Percentiles rank a stretch among this genome's conserved stretches.
These are phyloP conservation scores for Halophytophthora batemanensis DNA, from an alignment of 352 stramenopile species.

Conservation along the genomic window DNA sequence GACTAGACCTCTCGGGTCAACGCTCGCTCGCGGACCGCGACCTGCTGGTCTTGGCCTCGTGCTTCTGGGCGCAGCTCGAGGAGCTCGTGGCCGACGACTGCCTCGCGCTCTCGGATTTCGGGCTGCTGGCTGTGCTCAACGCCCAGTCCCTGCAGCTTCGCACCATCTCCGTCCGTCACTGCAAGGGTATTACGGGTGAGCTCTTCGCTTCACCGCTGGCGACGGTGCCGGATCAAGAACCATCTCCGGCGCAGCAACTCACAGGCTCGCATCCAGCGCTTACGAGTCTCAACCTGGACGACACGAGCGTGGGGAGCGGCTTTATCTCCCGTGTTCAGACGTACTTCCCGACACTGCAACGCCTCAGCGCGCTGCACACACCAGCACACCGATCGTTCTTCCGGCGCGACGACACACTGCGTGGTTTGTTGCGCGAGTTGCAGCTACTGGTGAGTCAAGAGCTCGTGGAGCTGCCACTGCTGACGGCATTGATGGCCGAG, in stretches of 20 bases:
- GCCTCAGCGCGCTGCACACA: constrained; percentile 64
- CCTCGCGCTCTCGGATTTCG: constrained; percentile 77
- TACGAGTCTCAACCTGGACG: constrained; percentile 49
- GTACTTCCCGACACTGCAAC: constrained; percentile 59
- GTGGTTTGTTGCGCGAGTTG: constrained; percentile 33
- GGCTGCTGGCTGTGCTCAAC: constrained; percentile 76
- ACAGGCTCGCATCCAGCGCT: constrained; percentile 64
- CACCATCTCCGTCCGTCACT: constrained; percentile 68
- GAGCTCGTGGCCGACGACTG: constrained; percentile 67
- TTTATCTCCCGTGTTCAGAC: constrained; percentile 51
- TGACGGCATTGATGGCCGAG: constrained; percentile 50
- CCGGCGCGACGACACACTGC: constrained; percentile 26
- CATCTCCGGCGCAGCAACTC: constrained; percentile 13
- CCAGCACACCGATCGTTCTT: constrained; percentile 70
- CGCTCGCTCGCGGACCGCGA: constrained; percentile 64
- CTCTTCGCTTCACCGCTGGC: constrained; percentile 41
- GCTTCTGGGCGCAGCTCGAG: constrained; percentile 77
- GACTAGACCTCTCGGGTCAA: constrained; percentile 71
- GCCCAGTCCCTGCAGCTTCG: constrained; percentile 68
- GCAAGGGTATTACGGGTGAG: constrained; percentile 66
- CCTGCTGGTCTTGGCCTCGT: constrained; percentile 74
- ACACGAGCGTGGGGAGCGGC: constrained; percentile 48
- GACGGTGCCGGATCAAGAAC: background rate
- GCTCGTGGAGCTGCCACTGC: constrained; percentile 54
- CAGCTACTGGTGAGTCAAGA: constrained; percentile 57